phyloP scores from a whole-genome alignment of 176 grass and related monocot genomes.

The Juncus effusus region DNA sequence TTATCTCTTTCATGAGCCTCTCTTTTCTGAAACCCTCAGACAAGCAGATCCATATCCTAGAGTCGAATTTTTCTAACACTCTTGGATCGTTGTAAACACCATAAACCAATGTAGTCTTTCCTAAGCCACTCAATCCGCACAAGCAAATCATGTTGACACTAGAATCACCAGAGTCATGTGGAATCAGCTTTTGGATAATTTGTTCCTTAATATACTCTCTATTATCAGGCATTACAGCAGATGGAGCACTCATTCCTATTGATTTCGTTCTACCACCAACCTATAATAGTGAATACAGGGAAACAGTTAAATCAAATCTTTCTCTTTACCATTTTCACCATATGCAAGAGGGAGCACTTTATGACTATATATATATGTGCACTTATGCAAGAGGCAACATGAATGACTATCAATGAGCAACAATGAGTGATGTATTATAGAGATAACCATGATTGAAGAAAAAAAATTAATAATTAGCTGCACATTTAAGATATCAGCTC shows the following conservation, averaged over 20 bases:
- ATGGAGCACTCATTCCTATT: conserved; percentile 12
- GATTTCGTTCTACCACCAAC: background rate
- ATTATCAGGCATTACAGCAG: background rate
- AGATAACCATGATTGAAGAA: no score
- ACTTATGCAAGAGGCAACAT: no score
- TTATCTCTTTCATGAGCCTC: conserved; percentile 24
- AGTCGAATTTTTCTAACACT: conserved; percentile 10
- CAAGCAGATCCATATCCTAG: conserved; percentile 28
- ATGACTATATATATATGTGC: no score
- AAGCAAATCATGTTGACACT: background rate
- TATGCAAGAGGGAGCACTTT: no score
- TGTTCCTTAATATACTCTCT: background rate
- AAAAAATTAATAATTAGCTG: no score
- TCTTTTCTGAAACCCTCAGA: conserved; percentile 23
- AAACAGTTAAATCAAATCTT: no score
- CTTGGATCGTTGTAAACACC: conserved; percentile 14
- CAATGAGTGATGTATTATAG: no score
- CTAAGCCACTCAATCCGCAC: conserved; percentile 9
- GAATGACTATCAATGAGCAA: no score
- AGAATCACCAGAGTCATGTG: background rate
- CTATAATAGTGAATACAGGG: no score
- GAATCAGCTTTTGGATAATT: conserved; percentile 10
- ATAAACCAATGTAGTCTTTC: conserved; percentile 18
- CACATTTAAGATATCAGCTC: no score
- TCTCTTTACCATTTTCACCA: no score